Base-by-base conservation (phyloP, 2,329 filamentous ascomycete species). In the Aspergillus puulaauensis region DNA sequence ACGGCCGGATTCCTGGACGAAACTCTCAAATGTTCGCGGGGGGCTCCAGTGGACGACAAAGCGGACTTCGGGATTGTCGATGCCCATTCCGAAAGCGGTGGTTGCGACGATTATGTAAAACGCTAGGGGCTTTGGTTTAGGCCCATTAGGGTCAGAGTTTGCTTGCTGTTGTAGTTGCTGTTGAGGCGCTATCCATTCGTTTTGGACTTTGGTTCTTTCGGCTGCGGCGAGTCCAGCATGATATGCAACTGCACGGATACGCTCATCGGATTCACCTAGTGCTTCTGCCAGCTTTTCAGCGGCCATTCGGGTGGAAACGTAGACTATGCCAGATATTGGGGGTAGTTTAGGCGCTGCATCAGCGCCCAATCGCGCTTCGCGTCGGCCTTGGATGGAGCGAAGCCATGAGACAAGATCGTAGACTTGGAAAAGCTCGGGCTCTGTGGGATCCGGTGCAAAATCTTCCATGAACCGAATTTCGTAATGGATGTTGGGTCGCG, bases 81-180 rank as follows among this genome's bases (percentile, higher is more conserved):
- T 97, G 24, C 93, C 93, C 93, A 98, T 98, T 2, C 93, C 93
- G 68, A 98, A 98, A 0, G 93, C 93, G 1, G 91, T 98, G 0
- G 93, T 98, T 2, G 93, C 93, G 27, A 97, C 92, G 60, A 98
- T 93, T 49, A 98, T 86, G 71, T 95, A 92, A 75, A 95, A 96
- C 1, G 89, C 89, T 24, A 83, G 81, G 71, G 21, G 15, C 15
- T 62, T 52, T n/a, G 61, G 61, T 21, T 64, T 62, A 14, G 61
- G 33, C 14, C 14, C 9, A 17, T 39, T 40, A 8, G 11, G 3
- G 17, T 51, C 12, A 21, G 63, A 52, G 6, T 58, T 51, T 17
- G 39, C 35, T 45, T 54, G 37, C 1, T 27, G 31, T 2, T 63
- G 51, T 23, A 56, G 57, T 12, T 46, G 59, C 41, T 9, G 52